Base-by-base conservation (phyloP, 805 yeast species). In the Ogataea henricii region DNA sequence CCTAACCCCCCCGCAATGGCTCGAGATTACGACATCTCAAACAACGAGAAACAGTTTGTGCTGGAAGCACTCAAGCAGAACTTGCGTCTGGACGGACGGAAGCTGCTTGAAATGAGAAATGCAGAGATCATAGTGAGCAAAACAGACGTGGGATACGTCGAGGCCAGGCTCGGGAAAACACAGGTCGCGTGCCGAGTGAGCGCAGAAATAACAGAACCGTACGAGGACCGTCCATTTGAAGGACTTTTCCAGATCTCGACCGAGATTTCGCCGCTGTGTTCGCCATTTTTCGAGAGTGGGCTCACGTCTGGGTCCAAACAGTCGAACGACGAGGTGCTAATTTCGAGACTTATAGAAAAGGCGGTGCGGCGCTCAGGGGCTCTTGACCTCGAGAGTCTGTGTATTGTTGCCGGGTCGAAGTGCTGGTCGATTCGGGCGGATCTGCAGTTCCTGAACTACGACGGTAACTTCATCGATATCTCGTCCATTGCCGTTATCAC, bases 371-470 rank as follows among this genome's bases (percentile, higher is more conserved):
- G 97, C 62, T 87, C 96, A 1, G 87, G 87, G 52, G 96, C 98
- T 0, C 70, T 94, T 38, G 99, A 94, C 67, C 76, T 92, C 35
- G 99, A 94, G 65, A 81, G 89, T 41, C 69, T 94, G 38, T 92
- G 98, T 69, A 89, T 94, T 38, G 79, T 87, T 18, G 96, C 97
- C 0, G 98, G 97, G 2, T 78, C 82, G 45, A 85, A 89, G 55
- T 90, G 96, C 62, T 94, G 99, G 99, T 77, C 83, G 47, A 74
- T 94, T 10, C 78, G 95, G 48, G 97, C 95, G 0, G 97, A 91
- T 62, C 81, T 94, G 14, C 96, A 90, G 61, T 87, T 88, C 58
- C 68, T 94, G 48, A 86, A 90, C 63, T 89, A 82, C 61, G 99
- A 94, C 67, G 99, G 99, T 35, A 95, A 95, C 16, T 77, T 94